A percentile compares a stretch with the other conserved stretches of the same genome.
Evolutionary conservation across 2,329 filamentous ascomycete species (phyloP).

Genomic region (Hypoxylon sp.): DNA sequence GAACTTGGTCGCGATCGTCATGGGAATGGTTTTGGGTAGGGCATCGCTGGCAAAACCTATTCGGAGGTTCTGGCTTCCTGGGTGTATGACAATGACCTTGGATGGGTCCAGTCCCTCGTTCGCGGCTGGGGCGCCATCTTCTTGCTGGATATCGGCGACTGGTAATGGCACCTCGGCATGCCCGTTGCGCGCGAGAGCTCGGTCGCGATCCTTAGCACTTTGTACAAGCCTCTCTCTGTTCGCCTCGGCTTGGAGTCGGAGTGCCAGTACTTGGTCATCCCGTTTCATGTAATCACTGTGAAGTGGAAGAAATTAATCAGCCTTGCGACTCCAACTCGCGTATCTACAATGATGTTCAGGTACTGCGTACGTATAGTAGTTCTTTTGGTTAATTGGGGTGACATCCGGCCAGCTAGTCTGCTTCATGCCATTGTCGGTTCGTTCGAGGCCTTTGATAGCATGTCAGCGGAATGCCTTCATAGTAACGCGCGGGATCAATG

Average conservation of each 20-base stretch:
- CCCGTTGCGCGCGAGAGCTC: conserved; percentile 82
- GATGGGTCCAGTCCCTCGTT: conserved; percentile 79
- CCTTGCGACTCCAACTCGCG: background rate
- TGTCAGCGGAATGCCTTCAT: conserved; percentile 36
- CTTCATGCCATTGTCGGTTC: conserved; percentile 99
- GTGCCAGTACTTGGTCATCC: conserved; percentile 93
- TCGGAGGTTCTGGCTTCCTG: conserved; percentile 93
- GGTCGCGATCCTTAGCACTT: conserved; percentile 88
- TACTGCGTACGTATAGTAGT: conserved; percentile 89
- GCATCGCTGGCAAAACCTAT: conserved; percentile 97
- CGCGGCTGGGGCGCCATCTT: conserved; percentile 68
- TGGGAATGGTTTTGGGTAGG: conserved; percentile 92
- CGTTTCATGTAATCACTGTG: conserved; percentile 95
- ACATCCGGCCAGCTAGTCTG: conserved; percentile 94
- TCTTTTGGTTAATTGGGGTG: conserved; percentile 97
- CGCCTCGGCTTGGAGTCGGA: conserved; percentile 90
- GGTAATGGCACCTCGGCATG: conserved; percentile 75
- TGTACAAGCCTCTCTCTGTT: conserved; percentile 86
- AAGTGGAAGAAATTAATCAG: conserved; percentile 46
- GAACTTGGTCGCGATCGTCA: conserved; percentile 88
- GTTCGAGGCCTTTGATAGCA: conserved; percentile 80
- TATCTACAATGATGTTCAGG: background rate
- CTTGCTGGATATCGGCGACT: conserved; percentile 71
- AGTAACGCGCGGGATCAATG: conserved; percentile 16
- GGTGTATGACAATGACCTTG: conserved; percentile 94